A percentile compares a stretch with the other conserved stretches of the same genome.
Conservation (phyloP, 371 early-diverging fungal genomes). For the Thermomucor indicae-seudaticae region DNA sequence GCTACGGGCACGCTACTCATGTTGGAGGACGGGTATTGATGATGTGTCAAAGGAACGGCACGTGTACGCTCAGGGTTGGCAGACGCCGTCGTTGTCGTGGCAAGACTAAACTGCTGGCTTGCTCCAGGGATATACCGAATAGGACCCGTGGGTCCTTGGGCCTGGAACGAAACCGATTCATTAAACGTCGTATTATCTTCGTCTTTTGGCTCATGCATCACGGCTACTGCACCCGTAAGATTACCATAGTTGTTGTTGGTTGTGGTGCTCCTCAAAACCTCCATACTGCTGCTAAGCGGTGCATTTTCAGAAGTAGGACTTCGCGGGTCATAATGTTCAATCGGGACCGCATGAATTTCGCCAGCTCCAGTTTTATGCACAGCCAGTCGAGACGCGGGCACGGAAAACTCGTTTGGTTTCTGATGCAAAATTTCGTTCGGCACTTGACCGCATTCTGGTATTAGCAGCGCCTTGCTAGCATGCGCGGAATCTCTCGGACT, state of each 20-base stretch:
- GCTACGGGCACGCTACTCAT: constrained; percentile 37
- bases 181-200: constrained; percentile 8
- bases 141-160: constrained; percentile 15
- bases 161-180: constrained; percentile 26
- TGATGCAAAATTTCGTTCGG: constrained; percentile 34
- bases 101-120: constrained; percentile 26
- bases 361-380: constrained; percentile 6
- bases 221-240: constrained; percentile 11
- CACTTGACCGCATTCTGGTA: constrained; percentile 15
- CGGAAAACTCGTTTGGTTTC: constrained; percentile 41
- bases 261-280: constrained; percentile 33
- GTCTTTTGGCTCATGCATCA: constrained; percentile 14
- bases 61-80: constrained; percentile 7
- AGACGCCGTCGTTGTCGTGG: constrained; percentile 24
- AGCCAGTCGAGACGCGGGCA: constrained; percentile 17
- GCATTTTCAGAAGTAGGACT: constrained; percentile 1
- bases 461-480: constrained; percentile 17
- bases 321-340: constrained; percentile 14
- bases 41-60: constrained; percentile 24
- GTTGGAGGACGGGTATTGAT: constrained; percentile 39
- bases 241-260: constrained; percentile 22
- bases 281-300: constrained; percentile 28
- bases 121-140: constrained; percentile 34
- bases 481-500: constrained; percentile 14
- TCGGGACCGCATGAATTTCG: constrained; percentile 13